Conservation (phyloP, 2,329 filamentous ascomycete genomes). For the Stemphylium vesicarium region DNA sequence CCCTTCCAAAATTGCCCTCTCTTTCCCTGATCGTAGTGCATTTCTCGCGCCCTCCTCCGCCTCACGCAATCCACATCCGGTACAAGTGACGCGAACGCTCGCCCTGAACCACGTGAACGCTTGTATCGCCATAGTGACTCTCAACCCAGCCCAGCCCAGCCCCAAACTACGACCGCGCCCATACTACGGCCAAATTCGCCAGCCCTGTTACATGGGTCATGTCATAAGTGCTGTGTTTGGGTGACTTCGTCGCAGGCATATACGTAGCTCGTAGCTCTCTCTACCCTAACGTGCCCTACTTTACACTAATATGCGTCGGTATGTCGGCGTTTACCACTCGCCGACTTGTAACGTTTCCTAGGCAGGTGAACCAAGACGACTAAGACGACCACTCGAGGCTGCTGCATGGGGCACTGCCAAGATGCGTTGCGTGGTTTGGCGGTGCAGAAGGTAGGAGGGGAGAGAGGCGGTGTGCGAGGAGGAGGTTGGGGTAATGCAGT, state of each 20-base stretch:
- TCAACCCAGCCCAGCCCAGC: no score
- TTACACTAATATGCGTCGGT: conserved; percentile 1
- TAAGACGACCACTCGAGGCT: no score
- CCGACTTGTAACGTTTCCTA: conserved; percentile 9
- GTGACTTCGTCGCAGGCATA: no score
- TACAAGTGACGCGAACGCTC: background rate
- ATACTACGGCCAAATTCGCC: no score
- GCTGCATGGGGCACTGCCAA: background rate
- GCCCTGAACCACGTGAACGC: background rate
- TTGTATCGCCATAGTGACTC: background rate
- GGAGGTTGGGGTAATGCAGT: background rate
- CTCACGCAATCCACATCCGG: background rate
- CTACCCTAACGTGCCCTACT: no score
- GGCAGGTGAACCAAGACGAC: no score
- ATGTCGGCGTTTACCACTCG: conserved; percentile 10
- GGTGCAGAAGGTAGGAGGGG: background rate
- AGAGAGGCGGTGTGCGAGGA: background rate
- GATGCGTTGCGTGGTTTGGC: conserved; percentile 1
- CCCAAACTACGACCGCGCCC: no score
- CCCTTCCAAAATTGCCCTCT: no score
- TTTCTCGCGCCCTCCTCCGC: background rate
- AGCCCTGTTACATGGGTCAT: background rate
- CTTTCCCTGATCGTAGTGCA: background rate
- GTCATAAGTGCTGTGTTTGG: no score
- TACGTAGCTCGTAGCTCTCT: no score